Base-by-base conservation (phyloP, 345 rosid species). In the Corchorus olitorius region DNA sequence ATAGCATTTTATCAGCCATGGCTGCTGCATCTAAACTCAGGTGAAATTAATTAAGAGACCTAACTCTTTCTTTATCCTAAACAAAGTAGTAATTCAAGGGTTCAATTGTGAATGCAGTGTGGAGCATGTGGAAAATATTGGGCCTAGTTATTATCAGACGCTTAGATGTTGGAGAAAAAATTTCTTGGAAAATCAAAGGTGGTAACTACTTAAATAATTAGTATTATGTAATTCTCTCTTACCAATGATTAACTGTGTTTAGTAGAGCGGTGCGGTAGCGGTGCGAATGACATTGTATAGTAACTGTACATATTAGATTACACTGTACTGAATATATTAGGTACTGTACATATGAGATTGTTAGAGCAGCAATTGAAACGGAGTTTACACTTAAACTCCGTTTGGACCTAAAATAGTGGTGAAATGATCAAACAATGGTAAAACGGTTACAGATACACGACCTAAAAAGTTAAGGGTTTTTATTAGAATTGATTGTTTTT, bases 71-170 rank as follows among this genome's bases (percentile, higher is more conserved):
- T 27, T 27, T 27, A 27, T 0, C 58, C 14, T 6, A 27, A 27
- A 27, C 27, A 27, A 27, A 27, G 27, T 27, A 27, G 27, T 27
- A 27, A 14, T 27, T 33, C 2, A 69, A 68, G 1, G 45, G 11
- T 35, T 53, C 41, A 5, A 39, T n/a, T 49, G 39, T 2, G 8
- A 19, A 13, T 60, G 80, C 92, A 91, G 98, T 65, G 89, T 95
- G 79, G 97, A 95, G 88, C 91, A 95, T 55, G 89, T 87, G 81
- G 94, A 95, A 77, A 93, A 93, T 71, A 87, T 95, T 46, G 99
- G 98, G 63, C 83, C 88, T 60, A 95, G 92, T 83, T 93, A 90
- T 79, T 91, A 86, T 80, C 90, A 85, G 75, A 95, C 97, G 22
- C 78, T 91, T 54, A 81, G 90, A 83, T 74, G 74, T 72, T 95